Base-by-base conservation (phyloP, 2,329 filamentous ascomycete genomes). In the Davidsoniella eucalypti region DNA sequence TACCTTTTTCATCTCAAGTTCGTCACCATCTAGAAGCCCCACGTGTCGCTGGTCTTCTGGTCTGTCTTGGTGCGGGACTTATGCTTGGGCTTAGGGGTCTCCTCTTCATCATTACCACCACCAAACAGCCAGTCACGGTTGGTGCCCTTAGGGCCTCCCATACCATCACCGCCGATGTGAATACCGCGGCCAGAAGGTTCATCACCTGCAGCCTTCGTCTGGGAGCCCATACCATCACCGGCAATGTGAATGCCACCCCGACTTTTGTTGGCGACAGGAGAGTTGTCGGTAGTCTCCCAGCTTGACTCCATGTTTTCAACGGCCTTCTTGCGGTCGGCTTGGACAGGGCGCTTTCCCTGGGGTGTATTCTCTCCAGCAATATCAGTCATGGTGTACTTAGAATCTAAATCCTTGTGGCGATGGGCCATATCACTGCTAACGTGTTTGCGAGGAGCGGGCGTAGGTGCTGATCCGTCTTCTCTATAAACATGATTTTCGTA, bases 331-430 rank as follows among this genome's bases (percentile, higher is more conserved):
- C 76, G 76, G 55, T 78, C 75, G 49, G 77, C 72, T 47, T 72
- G 63, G 17, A 78, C 60, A 17, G 66, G 67, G 59, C 69, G 63
- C 59, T 67, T 53, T 60, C 51, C 61, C 58, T 59, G 62, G 64
- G 36, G 64, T 57, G 49, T 69, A 63, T 8, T 66, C 67, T 33
- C 78, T 76, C 53, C 52, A 54, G 78, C 77, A 39, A 78, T 69
- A 61, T 94, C 87, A 5, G 72, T 71, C 68, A 93, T 80, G 47
- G 71, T 71, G 69, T 87, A 94, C 58, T 94, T 85, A 17, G 79
- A 65, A 45, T 80, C 79, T 57, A 93, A 88, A 64, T 88, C 86
- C 59, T 71, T 72, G 12, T 53, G 52, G 39, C 52, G 48, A 36
- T 50, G 52, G 14, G 52, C 52, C 48, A 47, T 43, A 44, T 53